Evolutionary conservation across 2,329 filamentous ascomycete species (phyloP).

Genomic region (Fusarium nematophilum): DNA sequence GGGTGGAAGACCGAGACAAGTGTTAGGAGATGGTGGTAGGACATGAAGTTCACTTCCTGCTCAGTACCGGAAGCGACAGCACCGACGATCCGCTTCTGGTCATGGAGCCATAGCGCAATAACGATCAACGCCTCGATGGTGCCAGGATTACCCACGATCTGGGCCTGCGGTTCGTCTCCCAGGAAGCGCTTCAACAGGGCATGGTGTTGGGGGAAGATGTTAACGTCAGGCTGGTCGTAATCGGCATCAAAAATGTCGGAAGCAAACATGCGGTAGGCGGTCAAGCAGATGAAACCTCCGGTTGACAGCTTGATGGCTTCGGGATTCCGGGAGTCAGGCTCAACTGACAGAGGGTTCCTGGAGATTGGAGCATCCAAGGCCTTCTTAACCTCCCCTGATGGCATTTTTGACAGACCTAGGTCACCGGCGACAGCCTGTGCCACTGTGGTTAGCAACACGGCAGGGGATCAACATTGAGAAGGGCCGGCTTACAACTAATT

Average conservation of each 20-base stretch:
- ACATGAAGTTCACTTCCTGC: slow-evolving; percentile 62
- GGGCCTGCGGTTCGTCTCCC: slow-evolving; percentile 59
- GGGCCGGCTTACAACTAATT: slow-evolving; percentile 69
- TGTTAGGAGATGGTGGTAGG: slow-evolving; percentile 70
- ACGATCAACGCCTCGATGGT: slow-evolving; percentile 70
- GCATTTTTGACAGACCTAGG: slow-evolving; percentile 63
- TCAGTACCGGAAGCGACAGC: slow-evolving; percentile 44
- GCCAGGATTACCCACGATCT: slow-evolving; percentile 62
- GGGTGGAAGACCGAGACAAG: slow-evolving; percentile 69
- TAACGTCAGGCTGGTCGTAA: slow-evolving; percentile 62
- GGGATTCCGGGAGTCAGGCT: slow-evolving; percentile 59
- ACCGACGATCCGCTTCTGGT: slow-evolving; percentile 56
- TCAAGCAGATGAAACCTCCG: slow-evolving; percentile 67
- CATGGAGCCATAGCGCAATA: slow-evolving; percentile 69
- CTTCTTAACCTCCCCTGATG: slow-evolving; percentile 59
- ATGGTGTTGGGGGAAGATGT: slow-evolving; percentile 71
- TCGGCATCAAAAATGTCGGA: slow-evolving; percentile 70
- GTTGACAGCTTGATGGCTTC: slow-evolving; percentile 68
- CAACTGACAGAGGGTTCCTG: slow-evolving; percentile 58
- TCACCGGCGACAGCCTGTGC: slow-evolving; percentile 72
- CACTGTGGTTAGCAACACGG: slow-evolving; percentile 25
- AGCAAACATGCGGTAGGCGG: slow-evolving; percentile 72
- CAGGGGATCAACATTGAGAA: background rate
- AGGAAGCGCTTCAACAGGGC: slow-evolving; percentile 65
- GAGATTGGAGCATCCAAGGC: slow-evolving; percentile 55